A percentile compares a stretch with the other conserved stretches of the same genome.
Conservation (phyloP, 106 monocot species). For the Platanthera zijinensis region DNA sequence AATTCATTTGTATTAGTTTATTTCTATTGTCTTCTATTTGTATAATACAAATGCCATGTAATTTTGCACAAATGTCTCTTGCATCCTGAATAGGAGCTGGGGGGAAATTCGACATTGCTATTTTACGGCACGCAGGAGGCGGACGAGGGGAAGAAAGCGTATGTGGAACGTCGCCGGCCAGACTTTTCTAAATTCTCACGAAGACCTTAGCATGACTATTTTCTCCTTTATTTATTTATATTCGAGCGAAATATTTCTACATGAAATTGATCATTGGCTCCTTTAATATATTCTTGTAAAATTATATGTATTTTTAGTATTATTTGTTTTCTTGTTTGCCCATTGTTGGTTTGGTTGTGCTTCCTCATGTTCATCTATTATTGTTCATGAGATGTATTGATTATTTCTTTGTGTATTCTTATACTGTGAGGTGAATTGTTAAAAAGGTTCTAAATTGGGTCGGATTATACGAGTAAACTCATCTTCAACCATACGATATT, state of each 20-base stretch:
- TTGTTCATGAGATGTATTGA: too few species aligned
- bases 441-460: too few species aligned
- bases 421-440: too few species aligned
- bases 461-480: too few species aligned
- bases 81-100: slow-evolving; percentile 42
- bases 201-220: slow-evolving; percentile 34
- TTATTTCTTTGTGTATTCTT: too few species aligned
- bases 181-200: slow-evolving; percentile 85
- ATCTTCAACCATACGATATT: too few species aligned
- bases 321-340: neutral
- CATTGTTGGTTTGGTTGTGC: too few species aligned
- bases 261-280: neutral
- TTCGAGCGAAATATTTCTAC: neutral
- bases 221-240: neutral
- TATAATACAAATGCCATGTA: too few species aligned
- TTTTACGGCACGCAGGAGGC: slow-evolving; percentile 89
- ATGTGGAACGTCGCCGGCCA: slow-evolving; percentile 58
- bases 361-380: too few species aligned
- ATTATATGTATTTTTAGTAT: neutral
- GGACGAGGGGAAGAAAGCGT: slow-evolving; percentile 75
- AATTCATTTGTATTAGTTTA: too few species aligned
- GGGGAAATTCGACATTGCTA: slow-evolving; percentile 70
- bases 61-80: too few species aligned
- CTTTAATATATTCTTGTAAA: neutral
- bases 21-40: too few species aligned